Base-by-base conservation (phyloP, 176 grass and related monocot genomes). In the Musa troglodytarum region DNA sequence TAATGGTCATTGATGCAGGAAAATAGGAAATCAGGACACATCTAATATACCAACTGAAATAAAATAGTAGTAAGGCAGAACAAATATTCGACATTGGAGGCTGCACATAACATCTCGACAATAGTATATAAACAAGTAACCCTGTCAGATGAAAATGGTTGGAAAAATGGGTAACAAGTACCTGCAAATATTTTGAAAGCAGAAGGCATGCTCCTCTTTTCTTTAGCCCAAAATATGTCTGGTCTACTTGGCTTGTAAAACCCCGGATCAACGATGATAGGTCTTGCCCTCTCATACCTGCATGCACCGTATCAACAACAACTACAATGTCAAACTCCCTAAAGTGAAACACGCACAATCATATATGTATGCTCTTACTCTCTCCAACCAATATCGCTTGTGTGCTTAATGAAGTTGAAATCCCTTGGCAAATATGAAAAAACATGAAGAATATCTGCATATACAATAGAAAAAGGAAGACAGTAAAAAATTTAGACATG, bases 121-220 rank as follows among this genome's bases (percentile, higher is more conserved):
- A 62, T 62, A 4, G 10, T 19, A 2, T 15, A 6, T 8, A 15
- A 62, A 62, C 13, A 62, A 19, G 57, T 17, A 62, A n/a, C 13
- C 26, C 49, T 16, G 15, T 49, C 16, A 20, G 50, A 19, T 51
- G 49, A 13, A 12, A 63, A 67, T 0, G 10, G 5, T 10, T 43
- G 10, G 22, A 59, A 50, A 69, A 79, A 12, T 7, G 15, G 66
- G 25, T 53, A 92, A 79, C 77, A 72, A 87, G 61, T 94, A 99
- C 95, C 95, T 91, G 87, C 86, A 88, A 99, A 99, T 77, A 99
- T 82, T 88, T 99, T 99, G 86, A 99, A 99, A 79, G 95, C 85
- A 86, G 90, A 84, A 78, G 95, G 95, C 80, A 99, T 61, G 72
- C 95, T 99, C 68, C 95, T 89, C 88, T 89, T 99, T 79, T 99